Base-by-base conservation (phyloP, 345 rosid species). In the Theobroma cacao region DNA sequence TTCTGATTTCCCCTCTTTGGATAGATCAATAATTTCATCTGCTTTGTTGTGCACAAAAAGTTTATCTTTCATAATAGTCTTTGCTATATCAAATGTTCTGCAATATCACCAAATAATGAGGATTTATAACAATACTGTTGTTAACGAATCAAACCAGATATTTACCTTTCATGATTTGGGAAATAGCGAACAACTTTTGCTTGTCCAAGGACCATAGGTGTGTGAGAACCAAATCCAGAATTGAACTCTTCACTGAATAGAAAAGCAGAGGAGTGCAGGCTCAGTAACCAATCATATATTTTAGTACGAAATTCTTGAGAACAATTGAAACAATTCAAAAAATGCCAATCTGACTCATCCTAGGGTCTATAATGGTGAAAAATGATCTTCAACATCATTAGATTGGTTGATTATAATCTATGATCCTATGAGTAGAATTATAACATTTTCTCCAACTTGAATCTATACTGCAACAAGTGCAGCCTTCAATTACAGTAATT, bases 171-270 rank as follows among this genome's bases (percentile, higher is more conserved):
- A 80, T 73, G 85, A 77, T 91, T 91, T 77, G 96, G 92, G 81
- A 86, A 88, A 82, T 95, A 93, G 52, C 97, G 97, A 74, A 90
- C 82, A 77, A 92, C 94, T 84, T 91, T 92, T 67, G 96, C 96
- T 87, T 95, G 97, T 83, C 99, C 99, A 63, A 93, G 93, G 74
- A 89, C 77, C 91, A 95, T 86, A 3, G 99, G 98, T 33, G 99
- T 95, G 81, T 91, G 94, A 78, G 98, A 95, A 80, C 99, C 99
- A 86, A 95, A 95, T 78, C 98, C 99, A 86, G 97, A 78, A 86
- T 92, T 91, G 82, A 91, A 92, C 80, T 95, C 99, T 82, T 91
- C 99, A 86, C 98, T 95, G 90, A 78, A 74, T 78, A 72, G 55
- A 64, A 83, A 69, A 77, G 28, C 9, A 58, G 15, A 61, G 66